phyloP scores from a whole-genome alignment of 192 early-diverging fungal genomes.

The Mortierella claussenii region DNA sequence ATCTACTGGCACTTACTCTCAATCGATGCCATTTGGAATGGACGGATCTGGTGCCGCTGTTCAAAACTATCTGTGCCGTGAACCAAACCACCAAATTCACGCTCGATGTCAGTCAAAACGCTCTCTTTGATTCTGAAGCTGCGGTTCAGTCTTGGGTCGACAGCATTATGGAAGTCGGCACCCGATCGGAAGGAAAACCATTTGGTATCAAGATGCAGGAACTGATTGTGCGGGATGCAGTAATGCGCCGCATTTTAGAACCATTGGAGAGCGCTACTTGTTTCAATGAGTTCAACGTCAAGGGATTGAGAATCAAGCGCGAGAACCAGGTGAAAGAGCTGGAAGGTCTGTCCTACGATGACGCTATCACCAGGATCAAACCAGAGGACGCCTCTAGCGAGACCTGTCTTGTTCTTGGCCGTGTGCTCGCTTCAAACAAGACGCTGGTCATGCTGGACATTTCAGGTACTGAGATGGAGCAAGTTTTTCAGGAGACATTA shows the following conservation, averaged over 20 bases:
- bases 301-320: slow-evolving; percentile 31
- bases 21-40: slow-evolving; percentile 18
- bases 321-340: slow-evolving; percentile 33
- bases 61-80: slow-evolving; percentile 24
- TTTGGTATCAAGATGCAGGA: slow-evolving; percentile 46
- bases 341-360: slow-evolving; percentile 15
- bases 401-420: slow-evolving; percentile 39
- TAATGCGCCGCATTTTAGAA: slow-evolving; percentile 11
- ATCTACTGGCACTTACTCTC: slow-evolving; percentile 21
- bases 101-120: slow-evolving; percentile 42
- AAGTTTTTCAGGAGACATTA: background rate
- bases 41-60: slow-evolving; percentile 15
- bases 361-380: slow-evolving; percentile 3
- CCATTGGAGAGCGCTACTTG: slow-evolving; percentile 31
- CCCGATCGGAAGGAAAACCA: slow-evolving; percentile 3
- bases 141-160: slow-evolving; percentile 26
- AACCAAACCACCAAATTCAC: slow-evolving; percentile 43
- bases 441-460: slow-evolving; percentile 42
- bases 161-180: background rate
- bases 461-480: slow-evolving; percentile 26
- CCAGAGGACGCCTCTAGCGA: slow-evolving; percentile 30
- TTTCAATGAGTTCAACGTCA: slow-evolving; percentile 44
- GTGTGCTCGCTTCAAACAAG: slow-evolving; percentile 28
- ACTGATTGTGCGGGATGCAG: slow-evolving; percentile 20
- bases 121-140: slow-evolving; percentile 30